Conservation (phyloP, 2,329 filamentous ascomycete species). For the Orbilia ellipsospora region DNA sequence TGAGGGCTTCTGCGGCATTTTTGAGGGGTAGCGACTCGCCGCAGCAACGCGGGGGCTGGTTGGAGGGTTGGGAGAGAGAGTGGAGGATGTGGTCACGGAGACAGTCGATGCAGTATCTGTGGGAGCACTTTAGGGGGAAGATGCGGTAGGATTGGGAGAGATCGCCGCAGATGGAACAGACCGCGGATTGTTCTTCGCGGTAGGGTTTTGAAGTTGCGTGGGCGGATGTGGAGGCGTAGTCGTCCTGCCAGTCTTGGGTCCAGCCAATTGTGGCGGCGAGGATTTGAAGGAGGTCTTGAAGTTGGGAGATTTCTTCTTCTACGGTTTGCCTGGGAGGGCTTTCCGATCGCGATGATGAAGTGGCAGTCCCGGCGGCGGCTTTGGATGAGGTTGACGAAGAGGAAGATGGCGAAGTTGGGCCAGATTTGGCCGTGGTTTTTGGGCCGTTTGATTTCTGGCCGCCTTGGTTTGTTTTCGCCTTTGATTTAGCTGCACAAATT, state of each 20-base stretch:
- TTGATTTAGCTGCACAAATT: neutral
- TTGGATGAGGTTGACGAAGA: neutral
- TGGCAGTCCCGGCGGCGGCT: neutral
- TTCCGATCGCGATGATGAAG: neutral
- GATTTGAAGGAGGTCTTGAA: constrained; percentile 48
- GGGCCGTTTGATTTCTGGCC: neutral
- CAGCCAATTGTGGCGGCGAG: constrained; percentile 35
- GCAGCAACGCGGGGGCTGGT: constrained; percentile 47
- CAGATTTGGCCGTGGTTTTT: neutral
- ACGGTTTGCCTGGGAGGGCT: constrained; percentile 4
- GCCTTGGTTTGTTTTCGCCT: neutral
- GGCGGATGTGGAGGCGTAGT: constrained; percentile 34
- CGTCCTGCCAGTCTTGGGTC: constrained; percentile 43
- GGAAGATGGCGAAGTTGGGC: neutral
- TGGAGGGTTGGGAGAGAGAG: constrained; percentile 31
- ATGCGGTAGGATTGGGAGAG: constrained; percentile 38
- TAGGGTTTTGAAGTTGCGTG: constrained; percentile 41
- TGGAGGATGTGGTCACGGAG: constrained; percentile 44
- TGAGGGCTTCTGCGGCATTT: constrained; percentile 50
- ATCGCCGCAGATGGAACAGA: constrained; percentile 51
- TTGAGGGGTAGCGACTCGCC: constrained; percentile 28
- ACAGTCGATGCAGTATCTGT: constrained; percentile 51
- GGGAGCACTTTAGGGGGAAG: constrained; percentile 40
- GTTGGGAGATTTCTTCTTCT: constrained; percentile 47
- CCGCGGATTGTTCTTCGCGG: constrained; percentile 33